Percentiles rank a stretch among this genome's conserved stretches.
These are phyloP conservation scores for Chlorella sp. DNA, from an alignment of 139 green algal genomes.

Conservation along the genomic window DNA sequence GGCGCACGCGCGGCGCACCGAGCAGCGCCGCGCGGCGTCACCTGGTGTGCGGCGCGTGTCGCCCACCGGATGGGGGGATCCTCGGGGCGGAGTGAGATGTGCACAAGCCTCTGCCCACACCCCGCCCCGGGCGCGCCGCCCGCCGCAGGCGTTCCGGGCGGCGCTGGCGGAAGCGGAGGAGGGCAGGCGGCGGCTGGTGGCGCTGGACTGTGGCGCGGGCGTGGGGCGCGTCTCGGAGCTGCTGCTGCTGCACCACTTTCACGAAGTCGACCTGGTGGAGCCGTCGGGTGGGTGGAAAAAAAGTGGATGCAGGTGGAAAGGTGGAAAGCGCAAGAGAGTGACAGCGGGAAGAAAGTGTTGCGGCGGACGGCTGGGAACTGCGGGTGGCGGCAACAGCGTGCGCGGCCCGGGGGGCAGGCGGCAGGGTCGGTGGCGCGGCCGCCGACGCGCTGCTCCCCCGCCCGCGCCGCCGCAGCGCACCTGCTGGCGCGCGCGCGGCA, in stretches of 20 bases:
- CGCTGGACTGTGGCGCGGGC: slow-evolving; percentile 90
- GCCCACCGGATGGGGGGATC: no score
- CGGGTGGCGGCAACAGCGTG: neutral
- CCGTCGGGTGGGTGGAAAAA: slow-evolving; percentile 40
- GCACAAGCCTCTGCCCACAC: neutral
- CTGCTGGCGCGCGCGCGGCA: slow-evolving; percentile 60
- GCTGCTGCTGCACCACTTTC: slow-evolving; percentile 87
- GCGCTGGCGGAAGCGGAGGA: slow-evolving; percentile 54
- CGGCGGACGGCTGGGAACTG: neutral
- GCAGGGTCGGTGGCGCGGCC: neutral
- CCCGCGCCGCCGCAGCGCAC: slow-evolving; percentile 34
- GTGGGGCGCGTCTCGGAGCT: slow-evolving; percentile 88
- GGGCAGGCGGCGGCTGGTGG: slow-evolving; percentile 43
- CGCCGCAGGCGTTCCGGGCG: slow-evolving; percentile 47
- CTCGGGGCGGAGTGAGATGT: no score
- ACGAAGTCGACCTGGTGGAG: slow-evolving; percentile 90
- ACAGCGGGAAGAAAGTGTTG: no score
- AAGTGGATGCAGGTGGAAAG: neutral
- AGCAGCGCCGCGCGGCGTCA: no score
- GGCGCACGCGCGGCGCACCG: no score
- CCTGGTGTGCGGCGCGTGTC: no score
- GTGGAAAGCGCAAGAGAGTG: no score
- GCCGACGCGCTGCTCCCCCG: neutral
- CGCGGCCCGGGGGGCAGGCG: neutral
- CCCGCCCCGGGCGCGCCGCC: no score